Evolutionary conservation across 2,329 filamentous ascomycete species (phyloP), one percentile per base, ranked within the genome.

Genomic region (Colletotrichum eremochloae): DNA sequence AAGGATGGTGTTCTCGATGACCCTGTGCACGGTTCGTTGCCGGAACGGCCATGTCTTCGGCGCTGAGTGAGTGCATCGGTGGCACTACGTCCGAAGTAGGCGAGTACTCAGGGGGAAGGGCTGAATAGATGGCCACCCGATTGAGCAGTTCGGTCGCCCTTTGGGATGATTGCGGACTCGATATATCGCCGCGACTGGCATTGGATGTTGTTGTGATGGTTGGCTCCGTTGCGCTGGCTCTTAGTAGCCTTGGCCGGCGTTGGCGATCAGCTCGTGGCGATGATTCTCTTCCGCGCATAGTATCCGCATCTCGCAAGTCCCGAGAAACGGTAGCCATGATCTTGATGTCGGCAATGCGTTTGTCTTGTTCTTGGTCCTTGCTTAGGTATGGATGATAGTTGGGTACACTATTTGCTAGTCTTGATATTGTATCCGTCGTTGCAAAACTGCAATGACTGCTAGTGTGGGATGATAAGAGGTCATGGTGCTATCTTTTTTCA

Each of bases 181-280:
- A 85, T 56, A 89, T 80, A 50, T 88, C 83, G 67, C 86, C 85
- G 65, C 85, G 82, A 73, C 85, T 87, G 44, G 85, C 85, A 75
- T 86, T 88, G 42, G 87, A 88, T 5, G 86, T 84, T 29, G 71
- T 72, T 15, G 87, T 90, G 75, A 90, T 86, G 38, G 87, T 89
- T 5, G 89, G 88, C 73, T 88, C 88, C 14, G 88, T 90, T 42
- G 86, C 86, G 66, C 84, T 84, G 38, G 88, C 86, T 71, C 89
- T 84, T 55, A 90, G 81, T 53, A 90, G 82, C 63, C 85, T 84
- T 46, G 89, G 89, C 71, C 88, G 83, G 74, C 86, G 82, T 69
- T 82, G 80, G 68, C 77, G 62, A 77, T 76, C 68, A 42, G 81
- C 79, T 53, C 84, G 82, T 29, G 83, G 82, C 18, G 84, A 83